Evolutionary conservation across 2,329 filamentous ascomycete genomes (phyloP).

Genomic region (Penicillium sp.): DNA sequence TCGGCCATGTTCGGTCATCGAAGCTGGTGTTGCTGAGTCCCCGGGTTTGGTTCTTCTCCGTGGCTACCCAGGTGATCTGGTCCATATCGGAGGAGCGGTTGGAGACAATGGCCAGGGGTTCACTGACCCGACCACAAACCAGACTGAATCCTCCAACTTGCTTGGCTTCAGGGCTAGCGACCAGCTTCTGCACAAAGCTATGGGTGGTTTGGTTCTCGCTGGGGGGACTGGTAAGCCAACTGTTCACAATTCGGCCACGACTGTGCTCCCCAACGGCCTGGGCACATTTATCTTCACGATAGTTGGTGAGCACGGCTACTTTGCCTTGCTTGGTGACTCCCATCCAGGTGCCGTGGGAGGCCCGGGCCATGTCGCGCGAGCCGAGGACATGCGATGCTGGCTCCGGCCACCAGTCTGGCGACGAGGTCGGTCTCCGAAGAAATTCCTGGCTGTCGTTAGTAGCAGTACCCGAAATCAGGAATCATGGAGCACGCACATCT

Average conservation of each 20-base stretch:
- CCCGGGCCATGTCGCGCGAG: conserved; percentile 63
- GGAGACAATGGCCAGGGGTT: conserved; percentile 62
- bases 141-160: conserved; percentile 67
- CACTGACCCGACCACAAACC: conserved; percentile 59
- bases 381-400: conserved; percentile 61
- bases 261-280: conserved; percentile 53
- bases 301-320: conserved; percentile 67
- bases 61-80: conserved; percentile 57
- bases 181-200: conserved; percentile 58
- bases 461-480: background rate
- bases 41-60: conserved; percentile 55
- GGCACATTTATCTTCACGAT: conserved; percentile 58
- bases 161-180: conserved; percentile 58
- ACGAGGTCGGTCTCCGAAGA: conserved; percentile 62
- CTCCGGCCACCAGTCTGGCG: conserved; percentile 62
- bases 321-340: conserved; percentile 64
- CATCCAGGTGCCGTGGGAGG: conserved; percentile 66
- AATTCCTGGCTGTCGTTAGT: conserved; percentile 57
- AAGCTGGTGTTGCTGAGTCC: conserved; percentile 66
- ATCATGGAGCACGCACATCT: conserved; percentile 56
- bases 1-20: conserved; percentile 63
- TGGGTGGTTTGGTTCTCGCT: conserved; percentile 48
- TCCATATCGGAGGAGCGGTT: conserved; percentile 61
- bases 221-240: conserved; percentile 57
- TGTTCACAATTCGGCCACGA: conserved; percentile 63